A percentile compares a stretch with the other conserved stretches of the same genome.
phyloP scores from a whole-genome alignment of 768 basidiomycete species.

The Pulveroboletus sp. region DNA sequence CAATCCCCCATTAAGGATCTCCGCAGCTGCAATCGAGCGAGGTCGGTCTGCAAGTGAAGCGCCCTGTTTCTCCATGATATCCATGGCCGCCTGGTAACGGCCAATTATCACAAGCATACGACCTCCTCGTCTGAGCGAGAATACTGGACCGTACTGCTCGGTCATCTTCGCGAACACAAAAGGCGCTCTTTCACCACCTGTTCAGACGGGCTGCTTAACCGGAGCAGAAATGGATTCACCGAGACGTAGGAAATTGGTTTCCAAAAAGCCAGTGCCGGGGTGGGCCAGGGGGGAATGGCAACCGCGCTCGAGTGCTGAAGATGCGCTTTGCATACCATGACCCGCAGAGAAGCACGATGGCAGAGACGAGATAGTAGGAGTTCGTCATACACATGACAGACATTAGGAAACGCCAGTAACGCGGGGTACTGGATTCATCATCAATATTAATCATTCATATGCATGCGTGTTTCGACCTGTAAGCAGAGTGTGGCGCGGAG shows the following conservation, averaged over 20 bases:
- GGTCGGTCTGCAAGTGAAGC: constrained; percentile 35
- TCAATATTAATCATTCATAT: no score
- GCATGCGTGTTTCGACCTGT: no score
- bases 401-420: no score
- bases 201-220: neutral
- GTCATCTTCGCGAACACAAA: constrained; percentile 52
- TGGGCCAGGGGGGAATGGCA: constrained; percentile 16
- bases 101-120: constrained; percentile 20
- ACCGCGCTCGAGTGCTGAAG: neutral
- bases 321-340: neutral
- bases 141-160: constrained; percentile 58
- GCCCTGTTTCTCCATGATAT: constrained; percentile 41
- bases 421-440: no score
- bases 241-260: constrained; percentile 7
- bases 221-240: neutral
- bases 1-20: constrained; percentile 34
- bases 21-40: constrained; percentile 32
- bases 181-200: constrained; percentile 4
- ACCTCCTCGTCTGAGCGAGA: constrained; percentile 49
- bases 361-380: neutral
- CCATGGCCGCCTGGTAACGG: constrained; percentile 32
- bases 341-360: neutral
- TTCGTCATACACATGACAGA: neutral
- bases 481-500: no score
- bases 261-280: constrained; percentile 16